Base-by-base conservation (phyloP, 768 basidiomycete species). In the Psilocybe azurescens region DNA sequence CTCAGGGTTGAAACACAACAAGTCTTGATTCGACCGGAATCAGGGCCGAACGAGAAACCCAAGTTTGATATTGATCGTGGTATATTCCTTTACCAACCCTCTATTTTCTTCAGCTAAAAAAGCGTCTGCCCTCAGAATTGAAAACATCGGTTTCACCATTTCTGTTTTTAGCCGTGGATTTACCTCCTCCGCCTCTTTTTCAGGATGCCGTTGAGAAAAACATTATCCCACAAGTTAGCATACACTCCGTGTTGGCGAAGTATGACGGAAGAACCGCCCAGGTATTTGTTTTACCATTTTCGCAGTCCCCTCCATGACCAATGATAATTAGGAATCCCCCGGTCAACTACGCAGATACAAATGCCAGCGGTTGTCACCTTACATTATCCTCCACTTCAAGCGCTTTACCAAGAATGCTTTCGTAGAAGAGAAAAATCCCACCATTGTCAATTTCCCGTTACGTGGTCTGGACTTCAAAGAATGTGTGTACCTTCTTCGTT, bases 371-470 rank as follows among this genome's bases (percentile, higher is more conserved):
- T 79, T 99, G 62, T 97, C 97, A 41, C 93, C 84, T 53, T 98
- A 97, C 72, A 89, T 99, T 70, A 91, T 99, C 69, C 80, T 98
- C 18, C 93, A 97, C 73, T 96, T 91, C 83, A 99, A 96, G 74
- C 88, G 97, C 41, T 99, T 99, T 78, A 95, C 94, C 24, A 97
- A 93, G 74, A 99, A 99, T 74, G 83, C 83, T 56, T 98, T 99
- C 69, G 95, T 98, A 5, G 97, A 98, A 75, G 97, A 99, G 75
- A 97, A 97, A 77, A 99, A 99, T 70, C 97, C 97, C 7, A 99
- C 97, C 1, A 96, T 99, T 63, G 93, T 99, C 67, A 99, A 97
- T 72, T 99, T 97, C 71, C 97, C 97, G 2, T 81, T 98, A 28
- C 86, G 92, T 60, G 96, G 97, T 3, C 84, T 99, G 18, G 97